Evolutionary conservation across 352 stramenopile genomes (phyloP), one percentile per base, ranked within the genome.

Genomic region (Peronospora destructor): DNA sequence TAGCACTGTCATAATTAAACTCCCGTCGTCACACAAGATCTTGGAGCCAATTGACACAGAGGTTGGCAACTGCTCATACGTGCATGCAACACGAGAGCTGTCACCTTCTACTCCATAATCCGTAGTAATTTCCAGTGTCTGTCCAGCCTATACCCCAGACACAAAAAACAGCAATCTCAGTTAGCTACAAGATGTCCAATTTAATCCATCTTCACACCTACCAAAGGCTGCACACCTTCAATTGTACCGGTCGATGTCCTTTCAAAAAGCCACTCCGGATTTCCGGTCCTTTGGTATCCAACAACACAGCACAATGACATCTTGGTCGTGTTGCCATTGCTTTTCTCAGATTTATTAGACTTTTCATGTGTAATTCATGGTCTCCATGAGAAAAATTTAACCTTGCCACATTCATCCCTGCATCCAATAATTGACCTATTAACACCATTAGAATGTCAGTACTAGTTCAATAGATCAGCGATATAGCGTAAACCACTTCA

Each of bases 371-470:
- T 50, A 92, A 71, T 49, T 97, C 93, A 49, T 96, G 94, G 45
- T 98, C 98, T 17, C 97, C 97, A 65, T 99, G 97, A 11, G 95
- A 99, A 68, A 99, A 99, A 56, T 99, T 99, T 25, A 99, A 78
- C 11, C 97, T 84, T 58, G 98, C 97, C 4, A 99, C 87, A 44
- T 95, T 96, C 93, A 99, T 98, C 9, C 97, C 96, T 23, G 76
- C 78, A 44, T 90, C 79, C 34, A 90, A 53, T 2, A 91, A 56
- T 50, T 89, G 61, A 1, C 77, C 75, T 88, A 19, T 10, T 7
- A 36, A 4, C 30, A 36, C 11, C 30, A 14, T 6, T 16, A 36
- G 30, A 32, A 12, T 36, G 30, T 32, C n/a, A 44, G 2, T 29
- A 56, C 38, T 19, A 61, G 21, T 9, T 33, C 10, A 14, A 53